Evolutionary conservation across 768 basidiomycete genomes (phyloP), one percentile per base, ranked within the genome.

Genomic region (Suillus ampliporus): DNA sequence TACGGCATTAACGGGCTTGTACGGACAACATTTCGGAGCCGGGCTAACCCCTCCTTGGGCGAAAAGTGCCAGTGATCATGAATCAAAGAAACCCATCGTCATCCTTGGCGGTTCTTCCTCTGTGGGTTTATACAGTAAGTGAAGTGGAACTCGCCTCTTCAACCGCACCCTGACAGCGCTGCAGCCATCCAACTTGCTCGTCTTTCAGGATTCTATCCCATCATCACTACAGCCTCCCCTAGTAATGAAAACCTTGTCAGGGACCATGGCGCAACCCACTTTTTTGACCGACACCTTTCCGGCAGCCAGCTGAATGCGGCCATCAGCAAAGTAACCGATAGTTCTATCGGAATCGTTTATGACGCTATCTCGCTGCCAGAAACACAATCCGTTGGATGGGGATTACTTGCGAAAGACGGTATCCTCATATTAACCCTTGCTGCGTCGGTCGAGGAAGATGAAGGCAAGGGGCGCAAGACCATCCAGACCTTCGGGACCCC

Each of bases 1-100:
- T 19, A 81, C 82, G 1, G 82, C 84, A 1, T 72, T 79, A 23
- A 67, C 79, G 19, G 86, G 83, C 3, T 64, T 87, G n/a, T 86
- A 83, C 66, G 76, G 66, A 54, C 46, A 68, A 50, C 37, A 76
- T 68, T 65, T 77, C 23, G 83, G 83, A 7, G 71, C 78, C 1
- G 79, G 75, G 17, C 68, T 85, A 14, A 68, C 69, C 7, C 71
- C 79, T 5, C 79, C 83, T 5, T 74, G 80, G 68, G 70, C 64
- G 3, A 58, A 72, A 11, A 71, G 67, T 0, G 76, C 72, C 21
- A 64, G 63, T 46, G 79, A 73, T 3, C 80, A 78, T 38, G 82
- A 84, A 64, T 69, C 71, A 34, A 80, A 76, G 44, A 74, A 74
- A 11, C 78, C 84, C 0, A 77, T 84, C n/a, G 65, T 86, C 52